phyloP scores from a whole-genome alignment of 2,329 filamentous ascomycete species.

The Dactylellina leptospora region DNA sequence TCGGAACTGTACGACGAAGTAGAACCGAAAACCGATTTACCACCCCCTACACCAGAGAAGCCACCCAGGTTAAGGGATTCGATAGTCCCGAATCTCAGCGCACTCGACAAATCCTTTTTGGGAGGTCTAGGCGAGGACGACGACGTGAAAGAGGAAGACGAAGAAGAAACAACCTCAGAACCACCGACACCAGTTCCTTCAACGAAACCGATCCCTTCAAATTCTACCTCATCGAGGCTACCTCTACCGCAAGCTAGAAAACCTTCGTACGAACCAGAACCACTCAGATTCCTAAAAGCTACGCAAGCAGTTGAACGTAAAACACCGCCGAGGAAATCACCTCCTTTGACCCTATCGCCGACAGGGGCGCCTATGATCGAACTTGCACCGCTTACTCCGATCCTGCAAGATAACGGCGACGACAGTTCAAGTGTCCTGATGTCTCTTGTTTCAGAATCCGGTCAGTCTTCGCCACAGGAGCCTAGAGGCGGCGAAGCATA shows the following conservation, averaged over 20 bases:
- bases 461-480: slow-evolving; percentile 37
- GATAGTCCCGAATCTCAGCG: slow-evolving; percentile 39
- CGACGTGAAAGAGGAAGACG: slow-evolving; percentile 12
- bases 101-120: slow-evolving; percentile 43
- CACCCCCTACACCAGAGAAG: slow-evolving; percentile 46
- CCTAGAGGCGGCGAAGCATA: slow-evolving; percentile 55
- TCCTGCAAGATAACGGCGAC: slow-evolving; percentile 47
- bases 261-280: slow-evolving; percentile 45
- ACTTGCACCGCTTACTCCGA: slow-evolving; percentile 46
- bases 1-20: slow-evolving; percentile 1
- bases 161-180: slow-evolving; percentile 10
- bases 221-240: slow-evolving; percentile 45
- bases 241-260: slow-evolving; percentile 35
- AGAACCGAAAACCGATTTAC: slow-evolving; percentile 38
- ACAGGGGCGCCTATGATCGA: slow-evolving; percentile 50
- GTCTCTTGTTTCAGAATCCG: slow-evolving; percentile 51
- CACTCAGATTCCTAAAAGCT: slow-evolving; percentile 26
- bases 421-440: slow-evolving; percentile 47
- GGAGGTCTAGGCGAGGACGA: slow-evolving; percentile 23
- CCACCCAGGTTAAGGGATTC: slow-evolving; percentile 50
- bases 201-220: slow-evolving; percentile 36
- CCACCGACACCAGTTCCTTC: slow-evolving; percentile 42
- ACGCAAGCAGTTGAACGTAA: not conserved
- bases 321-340: slow-evolving; percentile 32
- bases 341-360: slow-evolving; percentile 39